Evolutionary conservation across 2,329 filamentous ascomycete genomes (phyloP).

Genomic region (Cladosporium sp.): DNA sequence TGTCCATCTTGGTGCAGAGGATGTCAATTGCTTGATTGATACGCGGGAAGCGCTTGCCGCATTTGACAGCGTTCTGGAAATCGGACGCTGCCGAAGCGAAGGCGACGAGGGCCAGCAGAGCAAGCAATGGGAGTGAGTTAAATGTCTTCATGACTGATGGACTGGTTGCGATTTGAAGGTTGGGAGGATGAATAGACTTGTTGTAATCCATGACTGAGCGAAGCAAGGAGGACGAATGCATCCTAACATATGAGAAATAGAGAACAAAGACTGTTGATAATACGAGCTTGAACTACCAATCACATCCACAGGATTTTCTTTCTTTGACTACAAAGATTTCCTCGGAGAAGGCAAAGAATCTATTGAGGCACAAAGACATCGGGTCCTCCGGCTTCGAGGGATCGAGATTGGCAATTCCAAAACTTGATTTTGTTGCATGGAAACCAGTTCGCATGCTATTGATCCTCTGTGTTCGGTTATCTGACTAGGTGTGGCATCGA

Average conservation of each 20-base stretch:
- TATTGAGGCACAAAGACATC: no score
- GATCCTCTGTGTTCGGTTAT: no score
- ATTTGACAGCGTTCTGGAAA: constrained; percentile 20
- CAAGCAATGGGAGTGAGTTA: not conserved
- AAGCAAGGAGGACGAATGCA: not conserved
- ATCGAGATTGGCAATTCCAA: no score
- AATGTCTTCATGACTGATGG: constrained; percentile 9
- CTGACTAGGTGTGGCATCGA: no score
- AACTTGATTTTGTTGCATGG: no score
- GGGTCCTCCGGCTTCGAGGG: no score
- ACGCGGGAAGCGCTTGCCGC: constrained; percentile 19
- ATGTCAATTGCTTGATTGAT: constrained; percentile 20
- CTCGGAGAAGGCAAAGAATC: not conserved
- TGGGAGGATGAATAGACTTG: not conserved
- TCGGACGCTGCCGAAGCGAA: constrained; percentile 14
- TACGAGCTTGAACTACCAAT: not conserved
- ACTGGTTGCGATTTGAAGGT: no score
- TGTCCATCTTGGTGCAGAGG: constrained; percentile 19
- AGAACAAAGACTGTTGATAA: not conserved
- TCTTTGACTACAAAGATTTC: not conserved
- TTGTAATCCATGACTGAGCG: not conserved
- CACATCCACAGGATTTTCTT: not conserved
- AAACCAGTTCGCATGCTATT: no score
- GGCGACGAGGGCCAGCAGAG: constrained; percentile 8
- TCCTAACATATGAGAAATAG: not conserved